Evolutionary conservation across 352 stramenopile species (phyloP).

Genomic region (Phytophthora megakarya): DNA sequence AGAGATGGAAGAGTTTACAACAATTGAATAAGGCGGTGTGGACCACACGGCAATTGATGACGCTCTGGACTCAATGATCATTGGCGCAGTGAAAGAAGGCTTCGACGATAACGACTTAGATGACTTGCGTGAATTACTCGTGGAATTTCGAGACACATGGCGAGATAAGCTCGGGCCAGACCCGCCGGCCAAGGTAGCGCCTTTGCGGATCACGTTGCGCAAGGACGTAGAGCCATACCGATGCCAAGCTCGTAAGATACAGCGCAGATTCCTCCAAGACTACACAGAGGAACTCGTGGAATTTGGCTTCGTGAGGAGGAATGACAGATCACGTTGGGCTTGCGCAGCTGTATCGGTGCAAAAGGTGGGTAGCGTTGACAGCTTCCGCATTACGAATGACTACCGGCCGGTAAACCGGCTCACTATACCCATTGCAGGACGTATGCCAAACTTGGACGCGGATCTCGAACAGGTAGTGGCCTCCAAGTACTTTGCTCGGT

Average conservation of each 20-base stretch:
- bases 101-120: background rate
- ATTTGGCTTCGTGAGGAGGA: constrained; percentile 21
- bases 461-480: background rate
- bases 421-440: constrained; percentile 20
- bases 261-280: constrained; percentile 18
- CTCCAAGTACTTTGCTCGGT: constrained; percentile 7
- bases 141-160: constrained; percentile 6
- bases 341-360: constrained; percentile 27
- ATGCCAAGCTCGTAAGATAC: constrained; percentile 20
- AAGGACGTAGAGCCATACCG: constrained; percentile 18
- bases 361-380: constrained; percentile 14
- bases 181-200: constrained; percentile 20
- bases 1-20: constrained; percentile 2
- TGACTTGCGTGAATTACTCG: background rate
- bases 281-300: constrained; percentile 22
- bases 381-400: constrained; percentile 32
- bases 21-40: constrained; percentile 3
- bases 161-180: constrained; percentile 20
- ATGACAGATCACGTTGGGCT: constrained; percentile 20
- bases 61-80: background rate
- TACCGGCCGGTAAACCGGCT: constrained; percentile 28
- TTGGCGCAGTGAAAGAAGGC: background rate
- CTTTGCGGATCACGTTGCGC: constrained; percentile 21
- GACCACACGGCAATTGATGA: background rate
- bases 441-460: constrained; percentile 25